phyloP scores from a whole-genome alignment of 768 basidiomycete genomes.

The Inosperma sp. region DNA sequence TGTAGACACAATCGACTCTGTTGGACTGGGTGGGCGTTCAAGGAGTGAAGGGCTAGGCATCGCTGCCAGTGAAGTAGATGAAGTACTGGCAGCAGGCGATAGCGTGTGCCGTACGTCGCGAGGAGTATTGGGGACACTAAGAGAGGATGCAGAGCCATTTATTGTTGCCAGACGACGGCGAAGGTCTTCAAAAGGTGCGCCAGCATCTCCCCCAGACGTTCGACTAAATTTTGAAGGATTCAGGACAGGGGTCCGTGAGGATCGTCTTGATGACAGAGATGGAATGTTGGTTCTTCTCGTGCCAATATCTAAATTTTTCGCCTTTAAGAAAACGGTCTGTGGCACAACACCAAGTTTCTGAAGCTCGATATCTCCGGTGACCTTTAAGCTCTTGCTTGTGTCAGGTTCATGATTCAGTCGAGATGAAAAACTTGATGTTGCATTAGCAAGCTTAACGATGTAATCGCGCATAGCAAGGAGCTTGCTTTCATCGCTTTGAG shows the following conservation, averaged over 20 bases:
- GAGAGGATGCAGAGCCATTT: conserved; percentile 66
- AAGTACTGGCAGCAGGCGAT: conserved; percentile 34
- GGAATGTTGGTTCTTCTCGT: conserved; percentile 39
- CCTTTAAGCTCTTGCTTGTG: conserved; percentile 56
- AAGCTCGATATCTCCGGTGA: conserved; percentile 67
- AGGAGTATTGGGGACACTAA: conserved; percentile 40
- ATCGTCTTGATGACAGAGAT: conserved; percentile 37
- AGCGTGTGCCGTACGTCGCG: conserved; percentile 43
- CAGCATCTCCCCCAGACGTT: conserved; percentile 46
- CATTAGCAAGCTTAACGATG: conserved; percentile 76
- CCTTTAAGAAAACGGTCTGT: conserved; percentile 83
- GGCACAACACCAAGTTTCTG: conserved; percentile 87
- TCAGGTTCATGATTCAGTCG: conserved; percentile 61
- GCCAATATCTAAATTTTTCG: conserved; percentile 40
- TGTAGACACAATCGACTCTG: conserved; percentile 75
- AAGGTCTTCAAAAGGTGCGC: conserved; percentile 73
- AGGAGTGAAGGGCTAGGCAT: conserved; percentile 26
- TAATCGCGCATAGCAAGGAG: conserved; percentile 87
- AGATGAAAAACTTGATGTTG: conserved; percentile 69
- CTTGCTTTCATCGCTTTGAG: conserved; percentile 74
- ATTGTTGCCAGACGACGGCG: conserved; percentile 70
- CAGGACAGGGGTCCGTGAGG: conserved; percentile 39
- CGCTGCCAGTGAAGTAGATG: conserved; percentile 28
- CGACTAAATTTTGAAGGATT: conserved; percentile 50
- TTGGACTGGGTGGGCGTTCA: conserved; percentile 72